These are phyloP conservation scores for Penicillium arizonense DNA, from an alignment of 495 filamentous ascomycete genomes.

Conservation along the genomic window DNA sequence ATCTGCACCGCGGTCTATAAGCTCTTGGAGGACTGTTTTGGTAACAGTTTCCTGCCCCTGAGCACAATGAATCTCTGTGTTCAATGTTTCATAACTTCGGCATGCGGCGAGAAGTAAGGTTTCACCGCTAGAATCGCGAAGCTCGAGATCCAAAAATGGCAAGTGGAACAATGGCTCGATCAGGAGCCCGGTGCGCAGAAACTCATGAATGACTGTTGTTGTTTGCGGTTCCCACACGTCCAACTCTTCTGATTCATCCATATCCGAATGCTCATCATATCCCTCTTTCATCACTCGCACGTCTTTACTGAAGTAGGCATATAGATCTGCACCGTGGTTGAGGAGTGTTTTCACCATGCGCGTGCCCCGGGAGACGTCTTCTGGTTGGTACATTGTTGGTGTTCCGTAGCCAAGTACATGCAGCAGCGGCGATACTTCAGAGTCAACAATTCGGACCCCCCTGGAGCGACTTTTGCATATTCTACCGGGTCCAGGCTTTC, in stretches of 20 bases:
- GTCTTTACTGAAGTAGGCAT: slow-evolving; percentile 4
- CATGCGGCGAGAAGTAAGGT: slow-evolving; percentile 15
- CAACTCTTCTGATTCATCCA: background rate
- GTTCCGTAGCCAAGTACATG: too few relatives aligned
- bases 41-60: too few relatives aligned
- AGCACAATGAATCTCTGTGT: too few relatives aligned
- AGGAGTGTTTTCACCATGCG: slow-evolving; percentile 8
- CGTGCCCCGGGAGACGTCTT: background rate
- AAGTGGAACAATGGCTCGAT: slow-evolving; percentile 15
- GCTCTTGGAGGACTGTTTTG: background rate
- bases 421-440: too few relatives aligned
- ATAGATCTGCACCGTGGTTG: slow-evolving; percentile 13
- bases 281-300: too few relatives aligned
- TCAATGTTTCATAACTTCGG: background rate
- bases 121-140: slow-evolving; percentile 11
- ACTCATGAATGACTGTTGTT: slow-evolving; percentile 14
- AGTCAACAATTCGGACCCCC: too few relatives aligned
- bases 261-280: background rate
- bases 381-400: background rate
- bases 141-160: slow-evolving; percentile 11
- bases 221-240: background rate
- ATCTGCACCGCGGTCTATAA: slow-evolving; percentile 11
- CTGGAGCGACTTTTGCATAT: too few relatives aligned
- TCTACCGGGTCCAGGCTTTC: background rate
- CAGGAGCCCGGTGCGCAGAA: background rate